phyloP scores from a whole-genome alignment of 345 rosid genomes.

The Gossypium turneri region DNA sequence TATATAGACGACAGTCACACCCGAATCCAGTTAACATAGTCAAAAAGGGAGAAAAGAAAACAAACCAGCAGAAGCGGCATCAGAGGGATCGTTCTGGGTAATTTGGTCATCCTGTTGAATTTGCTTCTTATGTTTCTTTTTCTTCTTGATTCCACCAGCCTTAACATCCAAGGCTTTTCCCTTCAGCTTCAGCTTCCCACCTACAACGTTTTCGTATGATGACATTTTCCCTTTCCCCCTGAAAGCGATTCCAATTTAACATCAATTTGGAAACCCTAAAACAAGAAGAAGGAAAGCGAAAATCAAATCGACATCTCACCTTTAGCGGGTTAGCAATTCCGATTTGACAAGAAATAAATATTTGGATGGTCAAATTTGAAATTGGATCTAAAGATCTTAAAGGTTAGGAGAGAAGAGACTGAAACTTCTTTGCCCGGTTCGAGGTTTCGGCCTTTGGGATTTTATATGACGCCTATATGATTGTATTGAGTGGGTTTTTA shows the following conservation, averaged over 20 bases:
- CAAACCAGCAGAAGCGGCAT: conserved; percentile 31
- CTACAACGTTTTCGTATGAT: conserved; percentile 60
- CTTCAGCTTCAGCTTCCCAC: conserved; percentile 89
- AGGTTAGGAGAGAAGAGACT: too few relatives aligned
- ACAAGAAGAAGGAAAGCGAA: background rate
- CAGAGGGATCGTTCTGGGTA: conserved; percentile 40
- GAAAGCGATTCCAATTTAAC: background rate
- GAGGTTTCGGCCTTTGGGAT: too few relatives aligned
- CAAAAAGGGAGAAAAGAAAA: background rate
- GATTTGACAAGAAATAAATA: background rate
- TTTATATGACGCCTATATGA: too few relatives aligned
- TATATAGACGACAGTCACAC: background rate
- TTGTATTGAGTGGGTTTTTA: too few relatives aligned
- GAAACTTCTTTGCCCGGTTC: too few relatives aligned
- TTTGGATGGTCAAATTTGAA: background rate
- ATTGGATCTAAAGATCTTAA: background rate
- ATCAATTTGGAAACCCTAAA: background rate
- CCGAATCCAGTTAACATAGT: background rate
- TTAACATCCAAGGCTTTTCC: conserved; percentile 93
- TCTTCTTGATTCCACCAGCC: conserved; percentile 79
- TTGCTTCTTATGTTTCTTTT: conserved; percentile 62
- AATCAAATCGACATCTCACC: background rate
- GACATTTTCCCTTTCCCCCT: conserved; percentile 46
- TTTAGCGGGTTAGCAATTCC: background rate
- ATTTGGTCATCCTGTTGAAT: conserved; percentile 29